These are phyloP conservation scores for Moesziomyces parantarcticus DNA, from an alignment of 1,284 basidiomycete species.

Conservation along the genomic window DNA sequence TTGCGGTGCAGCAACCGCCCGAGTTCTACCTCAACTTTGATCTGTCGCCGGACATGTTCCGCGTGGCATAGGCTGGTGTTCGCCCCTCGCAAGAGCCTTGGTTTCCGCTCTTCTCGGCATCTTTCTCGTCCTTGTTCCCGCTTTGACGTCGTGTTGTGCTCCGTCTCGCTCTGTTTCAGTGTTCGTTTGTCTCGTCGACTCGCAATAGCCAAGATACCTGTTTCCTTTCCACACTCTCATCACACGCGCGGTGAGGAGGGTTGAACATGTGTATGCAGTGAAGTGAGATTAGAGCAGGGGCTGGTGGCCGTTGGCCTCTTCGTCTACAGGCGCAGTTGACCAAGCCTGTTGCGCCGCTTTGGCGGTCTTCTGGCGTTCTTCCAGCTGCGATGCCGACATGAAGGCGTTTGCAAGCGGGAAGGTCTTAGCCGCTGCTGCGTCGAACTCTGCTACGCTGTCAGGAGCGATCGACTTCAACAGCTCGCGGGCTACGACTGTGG, in stretches of 20 bases:
- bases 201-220: background rate
- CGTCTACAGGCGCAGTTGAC: constrained; percentile 6
- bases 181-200: background rate
- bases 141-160: background rate
- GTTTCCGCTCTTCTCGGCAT: too few species aligned
- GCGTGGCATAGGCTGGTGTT: background rate
- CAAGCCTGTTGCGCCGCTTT: constrained; percentile 7
- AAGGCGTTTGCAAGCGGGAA: constrained; percentile 69
- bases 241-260: too few species aligned
- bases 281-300: background rate
- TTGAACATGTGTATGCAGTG: background rate
- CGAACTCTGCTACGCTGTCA: constrained; percentile 52
- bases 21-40: constrained; percentile 33
- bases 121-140: background rate
- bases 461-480: constrained; percentile 17
- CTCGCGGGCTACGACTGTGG: constrained; percentile 6
- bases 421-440: constrained; percentile 46
- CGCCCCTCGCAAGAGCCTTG: too few species aligned
- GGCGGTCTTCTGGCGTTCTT: constrained; percentile 34
- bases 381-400: constrained; percentile 55
- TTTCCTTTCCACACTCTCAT: too few species aligned
- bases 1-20: background rate
- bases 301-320: constrained; percentile 2
- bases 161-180: background rate
- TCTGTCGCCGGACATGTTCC: constrained; percentile 11